These are phyloP conservation scores for Penicillium paxilli DNA, from an alignment of 495 filamentous ascomycete genomes.

Conservation along the genomic window DNA sequence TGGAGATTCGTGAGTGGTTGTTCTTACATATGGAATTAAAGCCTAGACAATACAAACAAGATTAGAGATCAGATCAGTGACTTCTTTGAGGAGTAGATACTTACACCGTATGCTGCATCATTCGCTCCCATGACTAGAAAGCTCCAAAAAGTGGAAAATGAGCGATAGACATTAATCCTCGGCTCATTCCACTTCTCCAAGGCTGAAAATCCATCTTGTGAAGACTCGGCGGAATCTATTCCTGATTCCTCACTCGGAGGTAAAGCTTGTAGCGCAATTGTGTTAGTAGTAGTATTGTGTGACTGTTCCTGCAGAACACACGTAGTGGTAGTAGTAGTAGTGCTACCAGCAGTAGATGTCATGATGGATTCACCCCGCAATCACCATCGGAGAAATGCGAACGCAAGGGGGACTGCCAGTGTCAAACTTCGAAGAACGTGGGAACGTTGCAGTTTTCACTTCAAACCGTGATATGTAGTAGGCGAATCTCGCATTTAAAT, in stretches of 20 bases:
- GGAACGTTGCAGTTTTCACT: no score
- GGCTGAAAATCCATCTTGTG: slow-evolving; percentile 9
- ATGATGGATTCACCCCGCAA: not conserved
- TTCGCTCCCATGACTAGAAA: slow-evolving; percentile 82
- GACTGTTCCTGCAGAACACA: slow-evolving; percentile 12
- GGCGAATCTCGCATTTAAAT: not conserved
- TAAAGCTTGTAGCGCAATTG: slow-evolving; percentile 20
- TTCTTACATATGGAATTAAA: slow-evolving; percentile 57
- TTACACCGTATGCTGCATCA: slow-evolving; percentile 78
- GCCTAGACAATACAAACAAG: slow-evolving; percentile 39
- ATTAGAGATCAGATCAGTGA: not conserved
- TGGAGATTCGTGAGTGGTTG: not conserved
- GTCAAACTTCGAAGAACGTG: no score
- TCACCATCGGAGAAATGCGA: not conserved
- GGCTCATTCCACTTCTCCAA: slow-evolving; percentile 68
- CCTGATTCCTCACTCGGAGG: slow-evolving; percentile 5
- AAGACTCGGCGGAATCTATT: not conserved
- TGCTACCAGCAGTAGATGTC: not conserved
- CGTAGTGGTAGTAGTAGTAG: slow-evolving; percentile 14
- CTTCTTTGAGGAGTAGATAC: no score
- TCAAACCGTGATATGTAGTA: no score
- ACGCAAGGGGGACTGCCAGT: no score
- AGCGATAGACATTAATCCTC: slow-evolving; percentile 62
- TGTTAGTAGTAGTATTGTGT: slow-evolving; percentile 6
- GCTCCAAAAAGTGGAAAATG: slow-evolving; percentile 64